Percentiles rank a stretch among this genome's conserved stretches.
phyloP scores from a whole-genome alignment of 192 early-diverging fungal genomes.

The Thoreauomyces humboldtii region DNA sequence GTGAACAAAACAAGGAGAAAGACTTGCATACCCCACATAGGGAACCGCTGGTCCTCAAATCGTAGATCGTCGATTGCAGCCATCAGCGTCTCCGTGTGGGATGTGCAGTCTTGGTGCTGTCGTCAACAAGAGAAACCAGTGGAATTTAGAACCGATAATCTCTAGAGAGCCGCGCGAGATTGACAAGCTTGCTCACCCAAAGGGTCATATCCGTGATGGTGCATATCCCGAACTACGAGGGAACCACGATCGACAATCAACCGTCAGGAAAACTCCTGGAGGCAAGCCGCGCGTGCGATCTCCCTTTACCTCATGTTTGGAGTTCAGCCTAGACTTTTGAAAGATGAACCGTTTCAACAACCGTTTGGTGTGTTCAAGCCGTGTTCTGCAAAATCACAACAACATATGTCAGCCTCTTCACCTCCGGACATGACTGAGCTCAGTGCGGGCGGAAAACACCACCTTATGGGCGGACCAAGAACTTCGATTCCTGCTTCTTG shows the following conservation, averaged over 20 bases:
- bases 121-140: background rate
- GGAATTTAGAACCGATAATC: background rate
- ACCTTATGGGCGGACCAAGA: conserved; percentile 3
- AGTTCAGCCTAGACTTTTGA: background rate
- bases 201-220: background rate
- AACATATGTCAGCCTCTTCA: background rate
- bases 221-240: background rate
- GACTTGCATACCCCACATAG: background rate
- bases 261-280: background rate
- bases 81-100: background rate
- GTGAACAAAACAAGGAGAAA: background rate
- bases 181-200: background rate
- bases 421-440: background rate
- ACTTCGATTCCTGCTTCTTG: conserved; percentile 5
- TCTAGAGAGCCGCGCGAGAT: background rate
- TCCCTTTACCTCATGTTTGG: background rate
- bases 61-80: background rate
- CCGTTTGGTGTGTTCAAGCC: background rate
- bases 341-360: background rate
- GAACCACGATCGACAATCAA: background rate
- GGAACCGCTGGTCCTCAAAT: background rate
- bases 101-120: conserved; percentile 2
- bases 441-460: background rate
- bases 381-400: background rate
- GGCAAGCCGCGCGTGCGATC: background rate